phyloP scores from a whole-genome alignment of 345 rosid species.

The Camelina neglecta region DNA sequence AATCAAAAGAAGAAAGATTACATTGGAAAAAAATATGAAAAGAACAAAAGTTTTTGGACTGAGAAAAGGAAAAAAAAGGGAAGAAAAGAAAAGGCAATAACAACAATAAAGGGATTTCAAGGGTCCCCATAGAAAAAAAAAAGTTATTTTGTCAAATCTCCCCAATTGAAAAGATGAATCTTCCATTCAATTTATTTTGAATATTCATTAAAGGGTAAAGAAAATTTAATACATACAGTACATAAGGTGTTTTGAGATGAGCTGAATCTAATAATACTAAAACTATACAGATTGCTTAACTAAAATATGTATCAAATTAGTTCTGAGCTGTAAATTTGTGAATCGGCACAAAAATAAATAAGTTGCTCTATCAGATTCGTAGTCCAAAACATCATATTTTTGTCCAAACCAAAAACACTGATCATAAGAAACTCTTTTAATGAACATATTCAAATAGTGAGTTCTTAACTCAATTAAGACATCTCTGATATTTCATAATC shows the following conservation, averaged over 20 bases:
- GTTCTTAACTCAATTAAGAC: neutral
- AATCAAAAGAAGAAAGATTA: neutral
- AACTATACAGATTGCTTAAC: neutral
- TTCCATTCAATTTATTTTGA: conserved; percentile 33
- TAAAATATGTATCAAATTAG: neutral
- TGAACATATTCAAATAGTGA: neutral
- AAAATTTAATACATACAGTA: neutral
- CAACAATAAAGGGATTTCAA: conserved; percentile 37
- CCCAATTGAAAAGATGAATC: neutral
- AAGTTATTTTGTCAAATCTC: conserved; percentile 41
- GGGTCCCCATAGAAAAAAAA: conserved; percentile 30
- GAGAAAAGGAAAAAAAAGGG: conserved; percentile 9
- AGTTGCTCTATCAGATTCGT: neutral
- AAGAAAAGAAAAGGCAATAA: conserved; percentile 32
- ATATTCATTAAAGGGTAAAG: neutral
- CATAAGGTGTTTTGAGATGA: neutral
- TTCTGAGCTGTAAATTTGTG: neutral
- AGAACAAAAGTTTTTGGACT: conserved; percentile 28
- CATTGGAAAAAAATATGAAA: neutral
- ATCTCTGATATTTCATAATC: neutral
- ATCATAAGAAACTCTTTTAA: neutral
- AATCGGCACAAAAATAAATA: neutral
- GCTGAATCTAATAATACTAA: neutral
- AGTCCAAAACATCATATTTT: neutral
- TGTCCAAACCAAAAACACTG: neutral